Evolutionary conservation across 2,329 filamentous ascomycete species (phyloP), one percentile per base, ranked within the genome.

Genomic region (Ambrosiella xylebori): DNA sequence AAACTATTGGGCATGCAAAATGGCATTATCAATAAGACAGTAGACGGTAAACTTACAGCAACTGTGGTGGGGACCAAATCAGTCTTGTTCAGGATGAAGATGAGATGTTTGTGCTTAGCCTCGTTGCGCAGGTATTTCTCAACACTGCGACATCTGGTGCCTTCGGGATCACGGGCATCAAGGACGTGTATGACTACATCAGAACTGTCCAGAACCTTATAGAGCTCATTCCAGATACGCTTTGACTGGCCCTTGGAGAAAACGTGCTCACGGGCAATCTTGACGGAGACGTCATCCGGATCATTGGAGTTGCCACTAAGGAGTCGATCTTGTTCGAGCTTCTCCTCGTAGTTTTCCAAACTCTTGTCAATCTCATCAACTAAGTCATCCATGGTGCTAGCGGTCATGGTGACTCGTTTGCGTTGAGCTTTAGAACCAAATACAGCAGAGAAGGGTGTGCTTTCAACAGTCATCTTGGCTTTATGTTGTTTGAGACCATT

Each of bases 121-220:
- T 98, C 93, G 63, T 54, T 86, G 61, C 80, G 82, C 54, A 98
- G 84, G 68, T 96, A 97, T 68, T 96, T 95, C 68, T 98, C 86
- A 12, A 74, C 67, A 60, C 71, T 73, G 37, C 84, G 79, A 74
- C 93, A 98, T 58, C 93, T 79, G 13, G 93, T 97, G 39, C 93
- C 93, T 9, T 91, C 73, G 2, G 89, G 90, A 70, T 95, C 89
- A 71, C 89, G 79, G 45, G 90, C 89, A 70, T 96, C 91, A 1
- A 95, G 74, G 12, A 95, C 86, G 66, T 96, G 93, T n/a, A 98
- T 85, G 51, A 98, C 82, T 40, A 98, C 91, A 70, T 98, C 93
- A 8, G 59, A 61, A 51, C 59, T 61, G 71, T 96, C 91, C 61
- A 96, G 93, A 65, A 93, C 89, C 72, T 95, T 94, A 76, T 93